Evolutionary conservation across 2,329 filamentous ascomycete species (phyloP), one percentile per base, ranked within the genome.

Genomic region (Rutstroemia sp.): DNA sequence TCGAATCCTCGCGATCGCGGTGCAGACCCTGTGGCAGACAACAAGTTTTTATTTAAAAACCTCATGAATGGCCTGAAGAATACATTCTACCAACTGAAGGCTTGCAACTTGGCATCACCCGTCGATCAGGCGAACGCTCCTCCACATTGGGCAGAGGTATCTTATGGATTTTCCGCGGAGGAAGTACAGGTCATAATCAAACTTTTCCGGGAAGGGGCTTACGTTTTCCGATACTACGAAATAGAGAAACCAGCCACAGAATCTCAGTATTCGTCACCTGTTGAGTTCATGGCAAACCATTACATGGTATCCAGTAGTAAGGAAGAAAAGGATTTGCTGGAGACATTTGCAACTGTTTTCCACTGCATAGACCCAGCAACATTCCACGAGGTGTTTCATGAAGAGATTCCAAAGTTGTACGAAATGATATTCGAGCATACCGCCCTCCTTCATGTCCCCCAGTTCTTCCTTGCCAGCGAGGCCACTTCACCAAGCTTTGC

Each of bases 401-500:
- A 92, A 59, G 94, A 97, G 74, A 97, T 99, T 59, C 92, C 92
- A 39, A 89, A 90, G 71, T 82, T 99, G 39, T 97, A 99, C 70
- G 88, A 96, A 61, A 92, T 97, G 80, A 96, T 96, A 73, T 96
- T 97, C 69, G 90, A 97, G 69, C 94, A 99, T 71, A 91, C 91
- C 2, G 89, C 90, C 25, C 78, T 99, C 41, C 79, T 99, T 51
- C 94, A 99, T 71, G 89, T 99, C 56, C 92, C 94, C 6, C 94
- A 99, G 68, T 99, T 97, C 72, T 94, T 99, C 73, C 82, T 99
- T 51, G 94, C 95, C n/a, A 96, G 92, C 66, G 94, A 99, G 74
- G 92, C 92, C 4, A 99, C 95, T 0, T 96, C 92, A 25, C 92
- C 94, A 1, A 95, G 91, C 62, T 99, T 99, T 72, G 96, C 92